Evolutionary conservation across 2,329 filamentous ascomycete genomes (phyloP), one percentile per base, ranked within the genome.

Genomic region (Monosporascus sp.): DNA sequence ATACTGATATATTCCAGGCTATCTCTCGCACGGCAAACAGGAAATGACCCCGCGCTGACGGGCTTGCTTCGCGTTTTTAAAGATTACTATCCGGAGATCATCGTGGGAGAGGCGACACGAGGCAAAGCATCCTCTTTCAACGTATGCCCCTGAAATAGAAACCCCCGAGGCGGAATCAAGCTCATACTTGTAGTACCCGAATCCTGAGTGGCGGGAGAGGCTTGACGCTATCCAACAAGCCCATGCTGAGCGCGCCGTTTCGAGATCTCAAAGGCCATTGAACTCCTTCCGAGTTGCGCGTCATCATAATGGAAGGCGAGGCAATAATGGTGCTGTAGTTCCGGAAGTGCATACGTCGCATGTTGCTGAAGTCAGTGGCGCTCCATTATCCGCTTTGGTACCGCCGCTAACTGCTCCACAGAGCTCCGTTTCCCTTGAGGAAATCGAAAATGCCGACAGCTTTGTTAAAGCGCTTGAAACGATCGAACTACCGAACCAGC

Each of bases 31-130:
- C 72, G 82, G 44, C 80, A 83, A 62, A 80, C 77, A 5, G 86
- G 86, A 18, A 87, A 88, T 63, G 90, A 96, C 52, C 87, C 86
- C 48, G 80, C 85, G 50, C 74, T 96, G 37, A 78, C 88, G 38
- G 88, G 88, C 3, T 75, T 96, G 18, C 74, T 95, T 49, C 82
- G 87, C 52, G 83, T 93, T n/a, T 95, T 87, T 74, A 94, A 94
- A 66, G 90, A 93, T 67, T 95, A 93, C 69, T 95, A 93, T 63
- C 90, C 90, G 0, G 90, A 96, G 67, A 89, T 95, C 51, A 89
- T 95, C 54, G 80, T 93, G 15, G 88, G 87, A 22, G 86, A 87
- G 58, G 76, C 81, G 4, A 80, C 83, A 31, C 75, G 77, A 50
- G 82, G 82, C 38, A 79, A 80, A 54, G 82, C 83, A 1, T 80